phyloP scores from a whole-genome alignment of 306 rosid genomes.

The Lathyrus tuberosus region DNA sequence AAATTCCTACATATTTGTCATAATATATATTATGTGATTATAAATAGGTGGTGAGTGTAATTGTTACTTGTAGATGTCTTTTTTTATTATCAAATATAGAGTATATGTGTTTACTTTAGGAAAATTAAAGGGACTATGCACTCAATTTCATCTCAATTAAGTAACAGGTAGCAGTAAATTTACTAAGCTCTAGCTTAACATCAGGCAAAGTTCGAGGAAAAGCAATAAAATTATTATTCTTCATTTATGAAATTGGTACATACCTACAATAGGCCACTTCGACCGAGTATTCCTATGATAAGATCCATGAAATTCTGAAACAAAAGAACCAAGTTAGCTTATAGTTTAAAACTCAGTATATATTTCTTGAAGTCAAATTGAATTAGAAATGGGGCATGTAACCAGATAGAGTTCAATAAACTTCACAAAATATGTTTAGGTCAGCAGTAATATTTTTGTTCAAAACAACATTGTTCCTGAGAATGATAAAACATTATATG shows the following conservation, averaged over 20 bases:
- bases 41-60: not conserved
- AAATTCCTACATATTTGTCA: constrained; percentile 35
- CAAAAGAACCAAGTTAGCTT: constrained; percentile 14
- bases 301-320: not conserved
- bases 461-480: no score
- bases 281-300: not conserved
- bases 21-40: not conserved
- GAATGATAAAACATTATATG: no score
- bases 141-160: not conserved
- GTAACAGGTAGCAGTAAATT: not conserved
- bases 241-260: not conserved
- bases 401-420: not conserved
- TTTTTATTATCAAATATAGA: not conserved
- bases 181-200: not conserved
- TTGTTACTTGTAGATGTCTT: not conserved
- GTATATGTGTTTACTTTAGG: no score
- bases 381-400: not conserved
- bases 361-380: not conserved
- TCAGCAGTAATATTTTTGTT: no score
- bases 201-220: not conserved
- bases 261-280: constrained; percentile 40
- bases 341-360: not conserved
- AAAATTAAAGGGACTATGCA: no score
- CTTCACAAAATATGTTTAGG: not conserved
- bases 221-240: not conserved